Evolutionary conservation across 106 monocot genomes (phyloP), one percentile per base, ranked within the genome.

Genomic region (Platanthera guangdongensis): DNA sequence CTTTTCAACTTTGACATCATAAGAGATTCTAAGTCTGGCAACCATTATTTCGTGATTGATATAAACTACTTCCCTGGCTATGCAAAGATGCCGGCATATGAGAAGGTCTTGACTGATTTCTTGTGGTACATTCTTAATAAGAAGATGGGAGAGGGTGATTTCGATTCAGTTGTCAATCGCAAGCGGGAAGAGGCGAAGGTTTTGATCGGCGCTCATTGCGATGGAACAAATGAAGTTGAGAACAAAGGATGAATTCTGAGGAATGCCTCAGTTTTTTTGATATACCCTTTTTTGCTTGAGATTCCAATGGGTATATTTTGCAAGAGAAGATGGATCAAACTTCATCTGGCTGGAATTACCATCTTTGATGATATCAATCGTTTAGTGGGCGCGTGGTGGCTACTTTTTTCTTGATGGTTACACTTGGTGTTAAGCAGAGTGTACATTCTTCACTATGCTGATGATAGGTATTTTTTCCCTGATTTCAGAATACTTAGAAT

Each of bases 11-110:
- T 91, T 65, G 88, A 91, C 77, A 70, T 91, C 74, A 91, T 88
- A 28, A 81, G 82, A 77, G 91, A 91, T 82, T 63, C 60, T 3
- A 83, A 80, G 68, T 30, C 79, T 53, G 82, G 79, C n/a, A 86
- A 84, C 75, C 87, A 76, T 50, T 91, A 88, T 52, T 82, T 87
- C 18, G 78, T 91, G 12, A 86, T 91, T 16, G 88, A 88, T 77
- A 90, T 90, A 25, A 90, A 90, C 64, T 90, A 87, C 75, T 90
- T 90, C 69, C 90, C 87, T n/a, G 87, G 90, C 49, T 90, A 87
- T 75, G 87, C 83, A 5, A 90, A 90, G 78, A 87, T 90, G 87
- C 90, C 87, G 9, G 68, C 50, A 8, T 90, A 87, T 50, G 90
- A 90, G 77, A 70, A 47, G 1, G 81, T 83, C 4, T 71, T 90